Percentiles rank a stretch among this genome's conserved stretches.
Evolutionary conservation across 805 yeast species (phyloP).

Genomic region (Kuraishia borneana): DNA sequence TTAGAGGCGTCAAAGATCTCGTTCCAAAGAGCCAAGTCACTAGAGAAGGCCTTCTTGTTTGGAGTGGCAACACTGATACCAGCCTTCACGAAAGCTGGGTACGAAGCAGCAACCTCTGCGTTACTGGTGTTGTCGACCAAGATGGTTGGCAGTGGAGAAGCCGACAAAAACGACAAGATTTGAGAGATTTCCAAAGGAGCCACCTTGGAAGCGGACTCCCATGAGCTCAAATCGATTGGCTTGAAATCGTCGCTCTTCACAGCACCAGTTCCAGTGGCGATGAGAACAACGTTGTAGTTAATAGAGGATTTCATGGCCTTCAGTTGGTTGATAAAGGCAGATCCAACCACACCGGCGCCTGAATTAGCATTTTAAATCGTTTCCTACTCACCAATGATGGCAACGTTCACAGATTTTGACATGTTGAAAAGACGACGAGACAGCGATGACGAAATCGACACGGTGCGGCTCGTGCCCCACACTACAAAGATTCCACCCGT

Average conservation of each 20-base stretch:
- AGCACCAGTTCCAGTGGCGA: constrained; percentile 68
- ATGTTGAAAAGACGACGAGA: constrained; percentile 14
- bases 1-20: constrained; percentile 49
- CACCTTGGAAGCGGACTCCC: constrained; percentile 38
- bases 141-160: constrained; percentile 65
- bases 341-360: constrained; percentile 93
- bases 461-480: background rate
- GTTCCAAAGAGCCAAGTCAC: constrained; percentile 66
- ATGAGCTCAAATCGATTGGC: constrained; percentile 55
- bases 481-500: background rate
- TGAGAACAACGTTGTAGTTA: constrained; percentile 64
- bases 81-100: constrained; percentile 59
- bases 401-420: constrained; percentile 52
- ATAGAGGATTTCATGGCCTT: constrained; percentile 42
- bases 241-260: constrained; percentile 56
- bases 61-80: constrained; percentile 97
- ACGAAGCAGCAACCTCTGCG: constrained; percentile 61
- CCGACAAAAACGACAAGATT: constrained; percentile 49
- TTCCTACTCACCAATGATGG: constrained; percentile 44
- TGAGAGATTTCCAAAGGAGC: constrained; percentile 43
- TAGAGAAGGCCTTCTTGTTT: constrained; percentile 93
- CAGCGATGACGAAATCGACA: background rate
- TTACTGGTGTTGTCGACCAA: constrained; percentile 92
- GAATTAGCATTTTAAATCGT: too few species aligned
- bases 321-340: constrained; percentile 81